phyloP scores from a whole-genome alignment of 2,329 filamentous ascomycete species.

The Alternaria gansuensis region DNA sequence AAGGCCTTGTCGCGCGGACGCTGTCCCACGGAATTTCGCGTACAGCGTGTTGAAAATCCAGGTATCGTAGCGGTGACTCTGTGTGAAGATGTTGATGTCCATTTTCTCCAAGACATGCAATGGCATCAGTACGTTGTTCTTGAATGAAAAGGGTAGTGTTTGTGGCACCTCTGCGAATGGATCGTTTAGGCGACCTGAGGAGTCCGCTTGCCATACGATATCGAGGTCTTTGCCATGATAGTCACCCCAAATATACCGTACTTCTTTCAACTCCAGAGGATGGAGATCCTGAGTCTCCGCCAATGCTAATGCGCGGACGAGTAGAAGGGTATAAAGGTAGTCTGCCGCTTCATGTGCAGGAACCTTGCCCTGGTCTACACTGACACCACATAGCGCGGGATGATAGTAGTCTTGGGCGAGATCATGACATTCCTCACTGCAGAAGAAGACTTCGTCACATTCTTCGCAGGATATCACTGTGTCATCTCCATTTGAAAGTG shows the following conservation, averaged over 20 bases:
- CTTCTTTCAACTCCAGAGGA: slow-evolving; percentile 67
- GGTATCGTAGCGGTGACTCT: slow-evolving; percentile 67
- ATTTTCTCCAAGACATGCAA: slow-evolving; percentile 84
- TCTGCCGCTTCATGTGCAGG: slow-evolving; percentile 66
- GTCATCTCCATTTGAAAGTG: slow-evolving; percentile 63
- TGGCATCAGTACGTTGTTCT: slow-evolving; percentile 76
- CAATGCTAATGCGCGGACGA: slow-evolving; percentile 68
- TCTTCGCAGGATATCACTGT: slow-evolving; percentile 60
- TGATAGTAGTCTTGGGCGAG: slow-evolving; percentile 67
- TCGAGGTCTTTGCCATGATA: slow-evolving; percentile 55
- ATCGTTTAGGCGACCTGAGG: slow-evolving; percentile 23
- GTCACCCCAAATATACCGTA: slow-evolving; percentile 73
- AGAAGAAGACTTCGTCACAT: slow-evolving; percentile 69
- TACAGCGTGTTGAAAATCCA: slow-evolving; percentile 94
- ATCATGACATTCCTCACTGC: slow-evolving; percentile 64
- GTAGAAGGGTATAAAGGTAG: slow-evolving; percentile 67
- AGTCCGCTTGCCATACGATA: slow-evolving; percentile 30
- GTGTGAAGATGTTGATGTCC: slow-evolving; percentile 77
- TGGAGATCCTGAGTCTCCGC: slow-evolving; percentile 67
- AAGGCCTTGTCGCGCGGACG: slow-evolving; percentile 75
- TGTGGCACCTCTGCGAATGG: slow-evolving; percentile 52
- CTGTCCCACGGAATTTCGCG: slow-evolving; percentile 88
- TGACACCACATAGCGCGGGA: slow-evolving; percentile 64
- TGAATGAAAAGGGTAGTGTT: slow-evolving; percentile 81
- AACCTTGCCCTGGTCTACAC: slow-evolving; percentile 65